Evolutionary conservation across 345 rosid genomes (phyloP).

Genomic region (Limnanthes douglasii): DNA sequence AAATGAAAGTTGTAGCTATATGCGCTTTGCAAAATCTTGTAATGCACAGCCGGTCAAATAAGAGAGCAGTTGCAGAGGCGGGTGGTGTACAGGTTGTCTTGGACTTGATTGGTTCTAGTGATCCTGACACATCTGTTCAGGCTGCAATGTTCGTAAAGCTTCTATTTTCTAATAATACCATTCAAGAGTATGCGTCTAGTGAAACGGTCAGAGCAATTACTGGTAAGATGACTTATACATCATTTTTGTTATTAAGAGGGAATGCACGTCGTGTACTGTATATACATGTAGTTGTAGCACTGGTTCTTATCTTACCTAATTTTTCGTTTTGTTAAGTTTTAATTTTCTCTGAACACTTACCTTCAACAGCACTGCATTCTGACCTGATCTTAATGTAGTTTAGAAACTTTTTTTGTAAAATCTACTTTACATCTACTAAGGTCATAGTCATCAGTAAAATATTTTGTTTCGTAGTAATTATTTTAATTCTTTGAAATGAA

Average conservation of each 20-base stretch:
- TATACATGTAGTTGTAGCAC: neutral
- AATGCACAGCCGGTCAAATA: constrained; percentile 87
- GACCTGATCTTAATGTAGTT: too few species aligned
- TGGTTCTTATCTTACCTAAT: neutral
- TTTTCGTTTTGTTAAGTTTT: neutral
- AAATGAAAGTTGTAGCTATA: constrained; percentile 97
- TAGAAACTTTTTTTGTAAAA: too few species aligned
- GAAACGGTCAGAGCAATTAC: constrained; percentile 98
- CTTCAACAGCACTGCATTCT: too few species aligned
- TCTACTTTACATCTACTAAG: too few species aligned
- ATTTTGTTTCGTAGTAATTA: too few species aligned
- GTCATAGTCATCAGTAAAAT: too few species aligned
- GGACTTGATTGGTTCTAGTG: constrained; percentile 93
- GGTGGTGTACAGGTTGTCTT: constrained; percentile 96
- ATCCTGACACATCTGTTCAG: constrained; percentile 89
- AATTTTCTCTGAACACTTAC: too few species aligned
- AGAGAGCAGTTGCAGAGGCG: constrained; percentile 99
- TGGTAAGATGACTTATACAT: constrained; percentile 30
- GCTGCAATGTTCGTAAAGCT: constrained; percentile 96
- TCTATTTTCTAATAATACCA: constrained; percentile 91
- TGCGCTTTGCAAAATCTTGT: constrained; percentile 98
- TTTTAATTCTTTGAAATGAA: too few species aligned
- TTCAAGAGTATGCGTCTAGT: constrained; percentile 98
- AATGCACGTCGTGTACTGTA: neutral
- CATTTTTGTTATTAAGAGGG: neutral